phyloP scores from a whole-genome alignment of 192 early-diverging fungal genomes.

The Linnemannia exigua region DNA sequence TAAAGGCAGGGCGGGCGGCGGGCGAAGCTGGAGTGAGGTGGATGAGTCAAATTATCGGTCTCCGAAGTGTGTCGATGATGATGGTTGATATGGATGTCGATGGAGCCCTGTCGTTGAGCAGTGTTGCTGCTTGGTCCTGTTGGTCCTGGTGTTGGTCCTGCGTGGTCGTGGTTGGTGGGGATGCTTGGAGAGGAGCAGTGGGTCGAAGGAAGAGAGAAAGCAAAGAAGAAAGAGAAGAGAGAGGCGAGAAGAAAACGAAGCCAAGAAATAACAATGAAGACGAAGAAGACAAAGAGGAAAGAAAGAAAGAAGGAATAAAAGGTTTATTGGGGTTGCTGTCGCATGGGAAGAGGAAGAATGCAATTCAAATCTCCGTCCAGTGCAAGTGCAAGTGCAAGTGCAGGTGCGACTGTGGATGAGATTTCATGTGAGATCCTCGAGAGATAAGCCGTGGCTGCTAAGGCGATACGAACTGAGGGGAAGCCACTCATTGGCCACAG shows the following conservation, averaged over 20 bases:
- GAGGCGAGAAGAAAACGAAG: neutral
- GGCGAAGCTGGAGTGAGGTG: neutral
- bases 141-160: neutral
- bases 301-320: neutral
- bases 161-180: neutral
- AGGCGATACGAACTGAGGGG: neutral
- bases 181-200: neutral
- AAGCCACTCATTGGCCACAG: neutral
- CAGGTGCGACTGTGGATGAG: neutral
- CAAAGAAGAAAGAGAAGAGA: neutral
- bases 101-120: neutral
- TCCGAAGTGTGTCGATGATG: neutral
- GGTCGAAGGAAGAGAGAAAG: neutral
- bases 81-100: neutral
- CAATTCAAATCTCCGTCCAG: neutral
- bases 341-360: neutral
- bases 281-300: constrained; percentile 1
- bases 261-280: too few relatives aligned
- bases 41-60: constrained; percentile 8
- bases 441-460: neutral
- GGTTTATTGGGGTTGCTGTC: neutral
- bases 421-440: neutral
- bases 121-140: neutral
- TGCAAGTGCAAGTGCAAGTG: neutral
- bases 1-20: neutral